Evolutionary conservation across 2,329 filamentous ascomycete genomes (phyloP).

Genomic region (Neurospora sp.): DNA sequence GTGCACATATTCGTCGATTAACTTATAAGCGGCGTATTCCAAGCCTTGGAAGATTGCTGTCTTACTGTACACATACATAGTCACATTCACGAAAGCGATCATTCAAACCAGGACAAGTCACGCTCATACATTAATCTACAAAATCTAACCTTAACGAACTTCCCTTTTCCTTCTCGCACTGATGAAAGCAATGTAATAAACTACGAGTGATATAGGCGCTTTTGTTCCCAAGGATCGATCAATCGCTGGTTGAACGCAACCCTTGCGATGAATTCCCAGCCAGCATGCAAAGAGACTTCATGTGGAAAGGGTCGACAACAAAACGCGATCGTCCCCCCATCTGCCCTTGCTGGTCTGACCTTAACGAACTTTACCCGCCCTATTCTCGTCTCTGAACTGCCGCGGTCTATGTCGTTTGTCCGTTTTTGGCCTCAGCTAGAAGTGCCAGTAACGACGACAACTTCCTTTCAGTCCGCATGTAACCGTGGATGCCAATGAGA

Average conservation of each 20-base stretch:
- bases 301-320: not conserved
- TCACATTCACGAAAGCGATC: not conserved
- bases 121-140: not conserved
- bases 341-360: not conserved
- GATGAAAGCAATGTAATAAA: not conserved
- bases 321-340: not conserved
- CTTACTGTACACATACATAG: not conserved
- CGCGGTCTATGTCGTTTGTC: not conserved
- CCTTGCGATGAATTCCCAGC: not conserved
- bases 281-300: not conserved
- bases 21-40: not conserved
- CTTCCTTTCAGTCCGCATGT: not conserved
- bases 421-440: not conserved
- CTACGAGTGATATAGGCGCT: not conserved
- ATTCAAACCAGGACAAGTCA: not conserved
- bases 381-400: not conserved
- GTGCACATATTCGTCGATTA: not conserved
- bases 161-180: not conserved
- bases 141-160: not conserved
- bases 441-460: not conserved
- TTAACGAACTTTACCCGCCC: not conserved
- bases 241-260: not conserved
- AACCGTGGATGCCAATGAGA: not conserved
- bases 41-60: not conserved
- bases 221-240: not conserved